A percentile compares a stretch with the other conserved stretches of the same genome.
Conservation (phyloP, 305 asterid species). For the Withania somnifera region DNA sequence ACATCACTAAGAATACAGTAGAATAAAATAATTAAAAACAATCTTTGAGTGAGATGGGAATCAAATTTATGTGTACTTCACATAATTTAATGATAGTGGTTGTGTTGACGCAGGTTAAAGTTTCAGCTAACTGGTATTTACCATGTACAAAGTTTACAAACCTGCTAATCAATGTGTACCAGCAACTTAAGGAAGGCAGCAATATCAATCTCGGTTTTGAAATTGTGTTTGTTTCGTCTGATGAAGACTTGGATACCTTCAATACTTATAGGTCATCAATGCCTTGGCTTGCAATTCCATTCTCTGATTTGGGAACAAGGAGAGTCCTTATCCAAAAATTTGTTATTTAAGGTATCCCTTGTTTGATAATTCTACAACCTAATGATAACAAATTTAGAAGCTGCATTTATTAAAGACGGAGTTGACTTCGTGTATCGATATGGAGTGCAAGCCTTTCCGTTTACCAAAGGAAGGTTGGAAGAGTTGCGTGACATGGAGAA, state of each 20-base stretch:
- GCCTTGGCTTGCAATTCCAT: conserved; percentile 73
- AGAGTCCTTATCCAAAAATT: conserved; percentile 33
- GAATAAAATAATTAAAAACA: no score
- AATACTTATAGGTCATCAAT: conserved; percentile 28
- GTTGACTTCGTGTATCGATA: conserved; percentile 46
- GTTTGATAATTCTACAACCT: conserved; percentile 37
- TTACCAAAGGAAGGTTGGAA: conserved; percentile 35
- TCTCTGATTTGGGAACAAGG: conserved; percentile 41
- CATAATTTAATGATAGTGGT: neutral
- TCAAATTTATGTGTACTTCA: neutral
- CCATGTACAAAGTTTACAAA: conserved; percentile 48
- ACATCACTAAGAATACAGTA: no score
- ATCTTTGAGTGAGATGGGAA: no score
- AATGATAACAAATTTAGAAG: conserved; percentile 1
- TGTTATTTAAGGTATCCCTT: conserved; percentile 46
- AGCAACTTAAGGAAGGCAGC: conserved; percentile 28
- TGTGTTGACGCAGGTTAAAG: conserved; percentile 38
- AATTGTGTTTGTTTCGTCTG: conserved; percentile 55
- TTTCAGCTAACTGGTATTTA: conserved; percentile 58
- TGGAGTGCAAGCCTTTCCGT: conserved; percentile 50
- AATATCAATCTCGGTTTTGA: conserved; percentile 27
- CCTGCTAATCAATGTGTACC: conserved; percentile 28
- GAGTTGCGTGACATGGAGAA: conserved; percentile 35
- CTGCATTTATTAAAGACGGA: conserved; percentile 20
- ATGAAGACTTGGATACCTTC: conserved; percentile 43